A percentile compares a stretch with the other conserved stretches of the same genome.
phyloP scores from a whole-genome alignment of 2,329 filamentous ascomycete species.

The Phialophora expanda region DNA sequence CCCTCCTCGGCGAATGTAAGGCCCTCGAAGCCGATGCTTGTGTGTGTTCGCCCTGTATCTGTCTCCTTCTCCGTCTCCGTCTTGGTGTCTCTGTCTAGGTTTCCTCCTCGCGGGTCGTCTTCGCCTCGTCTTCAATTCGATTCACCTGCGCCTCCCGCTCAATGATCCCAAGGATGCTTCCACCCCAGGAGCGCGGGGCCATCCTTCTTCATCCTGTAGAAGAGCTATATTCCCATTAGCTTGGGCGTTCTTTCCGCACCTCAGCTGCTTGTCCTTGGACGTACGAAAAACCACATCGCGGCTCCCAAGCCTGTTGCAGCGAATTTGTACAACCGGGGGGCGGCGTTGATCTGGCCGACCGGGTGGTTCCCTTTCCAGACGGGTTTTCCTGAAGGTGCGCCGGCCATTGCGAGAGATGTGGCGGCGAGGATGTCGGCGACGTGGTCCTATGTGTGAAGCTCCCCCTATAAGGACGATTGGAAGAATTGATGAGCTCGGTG shows the following conservation, averaged over 20 bases:
- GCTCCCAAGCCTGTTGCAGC: slow-evolving; percentile 85
- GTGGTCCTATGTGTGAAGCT: background rate
- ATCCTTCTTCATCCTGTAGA: slow-evolving; percentile 97
- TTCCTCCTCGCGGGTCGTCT: background rate
- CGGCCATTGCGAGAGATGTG: slow-evolving; percentile 18
- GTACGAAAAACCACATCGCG: slow-evolving; percentile 99
- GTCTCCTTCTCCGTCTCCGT: too few species aligned
- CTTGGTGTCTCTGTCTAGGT: background rate
- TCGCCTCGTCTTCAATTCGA: background rate
- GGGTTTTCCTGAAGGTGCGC: slow-evolving; percentile 30
- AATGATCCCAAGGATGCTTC: slow-evolving; percentile 98
- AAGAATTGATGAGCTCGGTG: background rate
- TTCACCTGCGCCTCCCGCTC: slow-evolving; percentile 41
- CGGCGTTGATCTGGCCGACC: slow-evolving; percentile 61
- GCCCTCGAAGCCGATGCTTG: background rate
- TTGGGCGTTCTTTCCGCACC: background rate
- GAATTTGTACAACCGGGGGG: slow-evolving; percentile 77
- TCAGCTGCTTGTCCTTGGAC: slow-evolving; percentile 41
- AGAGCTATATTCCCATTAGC: slow-evolving; percentile 63
- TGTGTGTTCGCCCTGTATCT: background rate
- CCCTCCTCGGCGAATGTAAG: background rate
- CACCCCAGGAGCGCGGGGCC: slow-evolving; percentile 86
- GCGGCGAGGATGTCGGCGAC: too few species aligned
- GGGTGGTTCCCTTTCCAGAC: slow-evolving; percentile 38
- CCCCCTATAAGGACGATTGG: background rate